Evolutionary conservation across 192 early-diverging fungal genomes (phyloP), one percentile per base, ranked within the genome.

Genomic region (Coemansia sp.): DNA sequence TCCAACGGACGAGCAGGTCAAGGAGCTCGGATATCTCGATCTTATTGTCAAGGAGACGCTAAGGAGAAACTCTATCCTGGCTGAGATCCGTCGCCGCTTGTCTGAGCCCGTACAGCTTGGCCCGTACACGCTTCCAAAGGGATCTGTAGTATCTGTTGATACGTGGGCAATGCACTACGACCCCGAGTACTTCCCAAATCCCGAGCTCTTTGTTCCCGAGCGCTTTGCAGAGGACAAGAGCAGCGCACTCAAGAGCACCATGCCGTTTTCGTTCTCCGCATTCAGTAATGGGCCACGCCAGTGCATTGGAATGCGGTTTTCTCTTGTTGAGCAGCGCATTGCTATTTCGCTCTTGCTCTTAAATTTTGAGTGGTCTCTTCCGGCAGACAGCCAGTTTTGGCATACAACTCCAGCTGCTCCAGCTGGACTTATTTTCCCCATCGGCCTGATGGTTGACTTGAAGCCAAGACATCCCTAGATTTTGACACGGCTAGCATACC

Each of bases 291-390:
- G 88, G 2, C 52, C 72, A 14, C 82, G 82, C 41, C 72, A 84
- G 66, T 88, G 84, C 63, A 70, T 87, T 19, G 88, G 85, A 41
- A 84, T 83, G 83, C 84, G 85, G 56, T 89, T 88, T 55, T 75
- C 79, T 22, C 62, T 88, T 15, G 57, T 80, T 13, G 86, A 88
- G 57, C 84, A 85, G 65, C 74, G 75, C 10, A 78, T 88, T 8
- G 69, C 82, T 15, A 64, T 87, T 10, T 53, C 83, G 4, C 85
- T 87, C 67, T 34, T 82, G 27, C 67, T 85, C 11, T 60, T 67
- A 36, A 60, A 64, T 37, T 85, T 80, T 63, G 65, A 72, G 31
- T 83, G 81, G 75, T 66, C 75, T 10, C 61, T 81, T 62, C 76
- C 76, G 41, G 55, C 61, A 41, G 47, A 70, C 59, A 79, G 76